Evolutionary conservation across 495 filamentous ascomycete genomes (phyloP), one percentile per base, ranked within the genome.

Genomic region (Aspergillus taichungensis): DNA sequence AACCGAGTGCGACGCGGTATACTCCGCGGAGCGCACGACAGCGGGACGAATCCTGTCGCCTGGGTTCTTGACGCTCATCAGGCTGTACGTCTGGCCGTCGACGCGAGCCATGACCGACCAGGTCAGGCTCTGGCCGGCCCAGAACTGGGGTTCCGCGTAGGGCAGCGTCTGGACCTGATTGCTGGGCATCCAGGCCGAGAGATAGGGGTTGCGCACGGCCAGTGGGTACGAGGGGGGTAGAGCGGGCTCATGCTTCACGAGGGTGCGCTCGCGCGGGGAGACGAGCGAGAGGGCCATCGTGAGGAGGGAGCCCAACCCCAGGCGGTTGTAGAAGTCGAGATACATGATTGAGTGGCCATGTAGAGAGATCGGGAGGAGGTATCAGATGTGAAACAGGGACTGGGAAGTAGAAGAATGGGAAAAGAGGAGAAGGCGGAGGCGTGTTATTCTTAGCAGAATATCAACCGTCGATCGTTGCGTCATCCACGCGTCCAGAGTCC

Each of bases 91-190:
- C 13, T 63, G 58, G 11, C 63, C 71, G 54, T 72, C 60, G 9
- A 78, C 61, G 6, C 68, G 69, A 3, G 68, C 70, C 37, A 78
- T 58, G 9, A 78, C 58, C 6, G 64, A 63, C 69, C 71, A 75
- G 2, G 62, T 67, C 9, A 76, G 55, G 13, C 62, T 60, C 41
- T 71, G 63, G 3, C 73, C 72, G 3, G 57, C 57, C 73, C 74
- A 76, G 48, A 78, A 78, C 45, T 76, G 67, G 1, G 73, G 59
- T 12, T 63, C 56, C 0, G 72, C 59, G 30, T 55, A 60, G 2
- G 72, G 67, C 11, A 76, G 47, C 18, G 56, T 55, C 28, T 61
- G 42, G 6, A 67, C 57, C 13, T 59, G 54, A 40, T 69, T 57
- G 14, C 67, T 61, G 5, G 71, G 69, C 54, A 76, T 63, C 71